A percentile compares a stretch with the other conserved stretches of the same genome.
These are phyloP conservation scores for Saccharomyces hybrid DNA, from an alignment of 1,139 yeast species.

Conservation along the genomic window DNA sequence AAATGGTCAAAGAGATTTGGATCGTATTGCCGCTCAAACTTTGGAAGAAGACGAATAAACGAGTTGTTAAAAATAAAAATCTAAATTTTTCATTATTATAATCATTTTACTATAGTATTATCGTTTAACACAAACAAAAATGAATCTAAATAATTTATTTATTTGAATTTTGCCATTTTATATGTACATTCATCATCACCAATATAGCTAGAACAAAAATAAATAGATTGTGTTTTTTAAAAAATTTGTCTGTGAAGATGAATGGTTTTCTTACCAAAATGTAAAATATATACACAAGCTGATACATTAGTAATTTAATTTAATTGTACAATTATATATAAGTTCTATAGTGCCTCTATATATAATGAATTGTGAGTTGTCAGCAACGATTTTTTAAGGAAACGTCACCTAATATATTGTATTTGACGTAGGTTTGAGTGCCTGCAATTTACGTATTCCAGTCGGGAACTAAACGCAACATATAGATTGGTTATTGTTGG, in stretches of 20 bases:
- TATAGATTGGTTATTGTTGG: neutral
- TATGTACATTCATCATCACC: conserved; percentile 9
- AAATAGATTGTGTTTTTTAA: neutral
- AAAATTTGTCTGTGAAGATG: neutral
- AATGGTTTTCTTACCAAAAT: neutral
- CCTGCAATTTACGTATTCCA: no score
- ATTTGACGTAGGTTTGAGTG: no score
- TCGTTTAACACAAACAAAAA: conserved; percentile 1
- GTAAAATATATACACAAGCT: neutral
- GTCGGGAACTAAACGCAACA: neutral
- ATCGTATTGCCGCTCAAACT: conserved; percentile 99
- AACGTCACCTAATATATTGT: no score
- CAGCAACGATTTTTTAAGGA: neutral
- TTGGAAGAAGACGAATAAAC: conserved; percentile 79
- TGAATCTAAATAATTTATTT: conserved; percentile 6
- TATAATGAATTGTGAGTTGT: neutral
- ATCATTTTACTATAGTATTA: conserved; percentile 2
- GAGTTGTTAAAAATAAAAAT: conserved; percentile 4
- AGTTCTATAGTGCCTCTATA: neutral
- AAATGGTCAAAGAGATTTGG: conserved; percentile 99
- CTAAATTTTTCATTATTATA: conserved; percentile 5
- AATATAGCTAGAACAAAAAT: neutral
- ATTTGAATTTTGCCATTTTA: conserved; percentile 9
- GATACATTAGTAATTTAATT: neutral
- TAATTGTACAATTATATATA: neutral